phyloP scores from a whole-genome alignment of 306 rosid species.

The Fragaria ananassa region DNA sequence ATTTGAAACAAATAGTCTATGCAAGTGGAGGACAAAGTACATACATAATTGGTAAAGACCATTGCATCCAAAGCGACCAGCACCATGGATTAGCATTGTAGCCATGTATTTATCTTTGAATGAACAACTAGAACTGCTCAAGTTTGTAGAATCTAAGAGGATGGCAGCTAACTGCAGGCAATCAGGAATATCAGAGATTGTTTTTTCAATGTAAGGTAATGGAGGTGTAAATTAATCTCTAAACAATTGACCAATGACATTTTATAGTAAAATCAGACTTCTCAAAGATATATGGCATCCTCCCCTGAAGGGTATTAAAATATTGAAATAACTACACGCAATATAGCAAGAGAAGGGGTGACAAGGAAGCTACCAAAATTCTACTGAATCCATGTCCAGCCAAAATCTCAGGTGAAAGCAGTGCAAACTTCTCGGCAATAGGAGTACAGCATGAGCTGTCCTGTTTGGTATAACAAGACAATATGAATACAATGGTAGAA shows the following conservation, averaged over 20 bases:
- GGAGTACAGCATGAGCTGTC: constrained; percentile 67
- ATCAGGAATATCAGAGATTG: not conserved
- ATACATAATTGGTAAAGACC: constrained; percentile 73
- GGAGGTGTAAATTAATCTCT: not conserved
- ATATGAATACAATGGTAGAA: not conserved
- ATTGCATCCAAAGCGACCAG: constrained; percentile 78
- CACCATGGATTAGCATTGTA: constrained; percentile 74
- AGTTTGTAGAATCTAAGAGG: constrained; percentile 64
- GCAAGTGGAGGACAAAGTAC: constrained; percentile 15
- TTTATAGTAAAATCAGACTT: constrained; percentile 1
- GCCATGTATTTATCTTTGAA: constrained; percentile 74
- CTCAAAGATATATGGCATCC: not conserved
- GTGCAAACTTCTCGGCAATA: constrained; percentile 63
- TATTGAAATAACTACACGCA: constrained; percentile 3
- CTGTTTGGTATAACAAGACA: constrained; percentile 34
- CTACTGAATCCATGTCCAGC: constrained; percentile 68
- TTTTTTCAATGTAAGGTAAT: not conserved
- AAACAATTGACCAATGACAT: not conserved
- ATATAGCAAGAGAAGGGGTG: not conserved
- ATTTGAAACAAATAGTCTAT: not conserved
- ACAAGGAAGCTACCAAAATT: constrained; percentile 52
- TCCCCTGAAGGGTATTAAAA: not conserved
- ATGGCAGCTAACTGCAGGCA: constrained; percentile 70
- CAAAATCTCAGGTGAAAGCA: constrained; percentile 58
- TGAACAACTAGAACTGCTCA: constrained; percentile 48